Evolutionary conservation across 371 early-diverging fungal genomes (phyloP).

Genomic region (Rhizomucor pusillus): DNA sequence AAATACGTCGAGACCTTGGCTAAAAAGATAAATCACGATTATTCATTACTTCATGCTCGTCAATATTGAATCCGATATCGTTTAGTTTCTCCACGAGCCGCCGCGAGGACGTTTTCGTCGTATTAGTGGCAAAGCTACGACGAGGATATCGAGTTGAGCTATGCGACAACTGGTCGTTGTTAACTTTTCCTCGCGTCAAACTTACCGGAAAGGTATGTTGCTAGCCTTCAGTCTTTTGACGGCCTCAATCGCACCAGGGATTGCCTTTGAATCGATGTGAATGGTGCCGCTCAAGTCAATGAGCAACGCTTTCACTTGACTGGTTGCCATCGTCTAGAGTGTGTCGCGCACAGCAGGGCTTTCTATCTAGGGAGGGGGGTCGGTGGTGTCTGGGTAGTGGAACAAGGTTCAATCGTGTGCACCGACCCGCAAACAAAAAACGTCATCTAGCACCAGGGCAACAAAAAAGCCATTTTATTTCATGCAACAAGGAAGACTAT

Average conservation of each 20-base stretch:
- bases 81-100: conserved; percentile 52
- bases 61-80: conserved; percentile 66
- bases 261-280: conserved; percentile 70
- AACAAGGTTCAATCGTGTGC: too few species aligned
- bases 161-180: not conserved
- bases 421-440: too few species aligned
- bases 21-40: too few species aligned
- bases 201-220: conserved; percentile 54
- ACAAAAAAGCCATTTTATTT: not conserved
- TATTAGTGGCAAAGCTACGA: conserved; percentile 74
- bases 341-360: too few species aligned
- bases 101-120: conserved; percentile 72
- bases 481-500: not conserved
- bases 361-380: too few species aligned
- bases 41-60: conserved; percentile 61
- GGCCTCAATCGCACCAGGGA: conserved; percentile 70
- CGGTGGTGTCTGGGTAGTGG: too few species aligned
- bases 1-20: not conserved
- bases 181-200: not conserved
- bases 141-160: not conserved
- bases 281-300: conserved; percentile 82
- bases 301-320: conserved; percentile 51
- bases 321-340: not conserved
- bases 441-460: not conserved
- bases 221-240: conserved; percentile 58